These are phyloP conservation scores for Parastagonospora avenae DNA, from an alignment of 2,329 filamentous ascomycete species.

Conservation along the genomic window DNA sequence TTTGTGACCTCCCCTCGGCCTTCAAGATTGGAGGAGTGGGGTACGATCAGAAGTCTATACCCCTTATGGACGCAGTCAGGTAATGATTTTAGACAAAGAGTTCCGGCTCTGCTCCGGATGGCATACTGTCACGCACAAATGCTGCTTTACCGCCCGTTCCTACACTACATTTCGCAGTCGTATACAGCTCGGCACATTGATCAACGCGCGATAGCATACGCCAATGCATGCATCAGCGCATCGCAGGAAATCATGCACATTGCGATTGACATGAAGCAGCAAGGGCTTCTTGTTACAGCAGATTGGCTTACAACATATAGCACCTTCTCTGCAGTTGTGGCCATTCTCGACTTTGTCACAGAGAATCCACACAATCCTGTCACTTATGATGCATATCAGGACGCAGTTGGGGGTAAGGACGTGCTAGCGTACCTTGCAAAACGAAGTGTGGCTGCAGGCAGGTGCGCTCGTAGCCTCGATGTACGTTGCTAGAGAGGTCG, in stretches of 20 bases:
- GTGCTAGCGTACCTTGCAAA: conserved; percentile 79
- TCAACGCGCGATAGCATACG: conserved; percentile 77
- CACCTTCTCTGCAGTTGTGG: conserved; percentile 82
- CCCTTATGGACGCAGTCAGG: neutral
- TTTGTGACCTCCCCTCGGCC: conserved; percentile 71
- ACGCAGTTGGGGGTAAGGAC: conserved; percentile 83
- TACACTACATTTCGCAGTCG: conserved; percentile 78
- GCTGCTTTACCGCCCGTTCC: conserved; percentile 79
- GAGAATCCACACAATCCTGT: conserved; percentile 79
- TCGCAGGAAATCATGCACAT: conserved; percentile 80
- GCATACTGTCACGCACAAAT: conserved; percentile 84
- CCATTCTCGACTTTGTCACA: conserved; percentile 77
- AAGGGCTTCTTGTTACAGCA: conserved; percentile 75
- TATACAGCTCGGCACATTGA: conserved; percentile 62
- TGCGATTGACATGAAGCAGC: conserved; percentile 75
- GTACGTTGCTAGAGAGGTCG: conserved; percentile 56
- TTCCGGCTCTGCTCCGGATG: conserved; percentile 77
- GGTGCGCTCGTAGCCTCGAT: conserved; percentile 78
- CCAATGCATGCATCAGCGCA: conserved; percentile 68
- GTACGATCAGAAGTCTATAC: conserved; percentile 65
- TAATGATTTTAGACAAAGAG: conserved; percentile 42
- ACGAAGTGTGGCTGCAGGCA: conserved; percentile 85
- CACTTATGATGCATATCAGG: conserved; percentile 78
- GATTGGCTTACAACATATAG: conserved; percentile 90
- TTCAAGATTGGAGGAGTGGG: conserved; percentile 82